Percentiles rank a stretch among this genome's conserved stretches.
Evolutionary conservation across 495 filamentous ascomycete genomes (phyloP).

Genomic region (Aspergillus avenaceus): DNA sequence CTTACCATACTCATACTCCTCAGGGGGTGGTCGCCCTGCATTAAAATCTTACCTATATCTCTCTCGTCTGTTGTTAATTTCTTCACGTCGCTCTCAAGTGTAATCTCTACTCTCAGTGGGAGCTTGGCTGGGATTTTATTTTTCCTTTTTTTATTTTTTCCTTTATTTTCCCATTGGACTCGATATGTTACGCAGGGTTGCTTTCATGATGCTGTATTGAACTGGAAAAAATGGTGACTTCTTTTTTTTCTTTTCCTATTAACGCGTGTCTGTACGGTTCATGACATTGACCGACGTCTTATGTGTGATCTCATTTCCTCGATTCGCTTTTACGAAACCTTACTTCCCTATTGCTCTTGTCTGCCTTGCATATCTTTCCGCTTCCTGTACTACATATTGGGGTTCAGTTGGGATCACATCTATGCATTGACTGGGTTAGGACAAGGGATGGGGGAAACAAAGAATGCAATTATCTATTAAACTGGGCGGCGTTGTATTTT

Average conservation of each 20-base stretch:
- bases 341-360: conserved; percentile 13
- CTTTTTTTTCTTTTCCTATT: conserved; percentile 11
- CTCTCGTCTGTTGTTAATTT: conserved; percentile 9
- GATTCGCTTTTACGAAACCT: conserved; percentile 10
- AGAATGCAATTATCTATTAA: conserved; percentile 24
- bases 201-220: conserved; percentile 23
- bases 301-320: conserved; percentile 5
- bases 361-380: conserved; percentile 19
- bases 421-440: conserved; percentile 24
- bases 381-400: conserved; percentile 28
- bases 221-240: conserved; percentile 17
- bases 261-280: conserved; percentile 5
- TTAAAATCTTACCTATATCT: conserved; percentile 24
- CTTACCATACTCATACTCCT: conserved; percentile 21
- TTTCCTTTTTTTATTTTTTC: conserved; percentile 10
- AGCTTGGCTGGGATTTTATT: conserved; percentile 41
- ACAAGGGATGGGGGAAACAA: conserved; percentile 8
- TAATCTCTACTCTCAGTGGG: conserved; percentile 47
- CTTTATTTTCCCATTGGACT: neutral
- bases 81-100: conserved; percentile 22
- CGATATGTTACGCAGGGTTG: conserved; percentile 8
- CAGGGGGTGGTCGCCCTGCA: conserved; percentile 16
- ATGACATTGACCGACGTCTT: conserved; percentile 4
- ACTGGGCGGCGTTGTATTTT: conserved; percentile 16
- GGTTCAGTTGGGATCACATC: conserved; percentile 21